Base-by-base conservation (phyloP, 139 green algal species). In the Chlamydomonas asymmetrica region DNA sequence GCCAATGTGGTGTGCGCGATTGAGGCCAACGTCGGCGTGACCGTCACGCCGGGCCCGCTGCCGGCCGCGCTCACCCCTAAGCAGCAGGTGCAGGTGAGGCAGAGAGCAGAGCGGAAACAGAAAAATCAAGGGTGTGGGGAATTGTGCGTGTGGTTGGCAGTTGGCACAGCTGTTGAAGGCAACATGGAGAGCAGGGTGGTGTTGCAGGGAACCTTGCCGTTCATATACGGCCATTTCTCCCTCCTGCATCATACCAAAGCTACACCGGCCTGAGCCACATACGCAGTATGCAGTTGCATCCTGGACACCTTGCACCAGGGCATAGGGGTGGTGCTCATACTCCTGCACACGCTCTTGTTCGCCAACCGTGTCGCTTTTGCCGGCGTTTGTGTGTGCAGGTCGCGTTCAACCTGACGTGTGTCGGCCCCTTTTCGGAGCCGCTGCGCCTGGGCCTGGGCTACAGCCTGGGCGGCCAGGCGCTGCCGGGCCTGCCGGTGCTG, bases 81-180 rank as follows among this genome's bases (percentile, higher is more conserved):
- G 80, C 82, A 89, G 75, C 85, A 92, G 80, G 62, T 90, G 38
- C 71, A 83, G 73, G 80, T 85, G 35, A 32, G 49, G 22, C 18
- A 52, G 43, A 54, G 48, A 35, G n/a, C n/a, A n/a, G n/a, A n/a
- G n/a, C n/a, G n/a, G n/a, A n/a, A n/a, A n/a, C n/a, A n/a, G n/a
- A n/a, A n/a, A n/a, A n/a, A n/a, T n/a, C 75, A 81, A 40, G 74
- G 74, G 32, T 29, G 13, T 10, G 31, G 73, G 75, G 23, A 8
- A 23, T 70, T 74, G 29, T 7, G 4, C 3, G 52, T 39, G 40
- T 8, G 37, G 9, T 18, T 69, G 25, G 45, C 48, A 39, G 7
- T 66, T 34, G 25, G 59, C 18, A 66, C 13, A 25, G 34, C 32
- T 18, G 5, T 2, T 62, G n/a, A n/a, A n/a, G n/a, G n/a, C n/a